Evolutionary conservation across 2,329 filamentous ascomycete species (phyloP), one percentile per base, ranked within the genome.

Genomic region (Exophiala lecanii-corni): DNA sequence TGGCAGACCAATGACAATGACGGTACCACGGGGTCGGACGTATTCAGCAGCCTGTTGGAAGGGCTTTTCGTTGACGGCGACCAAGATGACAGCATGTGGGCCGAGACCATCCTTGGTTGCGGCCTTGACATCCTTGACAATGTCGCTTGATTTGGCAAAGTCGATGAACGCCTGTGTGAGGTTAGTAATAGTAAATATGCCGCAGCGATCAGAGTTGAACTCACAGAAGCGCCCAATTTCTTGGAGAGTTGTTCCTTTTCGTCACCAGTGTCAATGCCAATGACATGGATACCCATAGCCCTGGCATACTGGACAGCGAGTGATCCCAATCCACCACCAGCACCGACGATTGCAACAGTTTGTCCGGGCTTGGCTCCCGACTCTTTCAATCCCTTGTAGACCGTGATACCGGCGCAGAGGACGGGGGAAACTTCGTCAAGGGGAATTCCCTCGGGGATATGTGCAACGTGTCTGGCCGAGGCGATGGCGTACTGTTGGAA

Each of bases 31-130:
- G 43, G 87, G 78, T 47, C 91, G 85, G 50, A 95, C 83, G 68
- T 96, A 95, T 67, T 76, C 82, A 36, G 86, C 81, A 31, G 91
- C 91, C 72, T 96, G 89, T 71, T 95, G 88, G 81, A 96, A 96
- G 41, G 91, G 91, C 73, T 84, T 87, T 76, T 96, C 89, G 57
- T 74, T 78, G 39, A 87, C 89, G 49, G 91, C 89, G 48, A 96
- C 79, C 33, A 96, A 75, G 54, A 96, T 74, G 49, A 91, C 89
- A 28, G 88, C 89, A 59, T 94, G 85, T 4, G 89, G 89, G 39
- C 91, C 91, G 12, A 87, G 76, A 15, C 86, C 86, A 57, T 91
- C 88, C 19, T 78, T 69, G 1, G 87, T 94, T 19, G 82, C 82
- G 35, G 79, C 81, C 72, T 89, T 86, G 53, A 96, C 89, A 54